phyloP scores from a whole-genome alignment of 345 rosid genomes.

The Salix exigua region DNA sequence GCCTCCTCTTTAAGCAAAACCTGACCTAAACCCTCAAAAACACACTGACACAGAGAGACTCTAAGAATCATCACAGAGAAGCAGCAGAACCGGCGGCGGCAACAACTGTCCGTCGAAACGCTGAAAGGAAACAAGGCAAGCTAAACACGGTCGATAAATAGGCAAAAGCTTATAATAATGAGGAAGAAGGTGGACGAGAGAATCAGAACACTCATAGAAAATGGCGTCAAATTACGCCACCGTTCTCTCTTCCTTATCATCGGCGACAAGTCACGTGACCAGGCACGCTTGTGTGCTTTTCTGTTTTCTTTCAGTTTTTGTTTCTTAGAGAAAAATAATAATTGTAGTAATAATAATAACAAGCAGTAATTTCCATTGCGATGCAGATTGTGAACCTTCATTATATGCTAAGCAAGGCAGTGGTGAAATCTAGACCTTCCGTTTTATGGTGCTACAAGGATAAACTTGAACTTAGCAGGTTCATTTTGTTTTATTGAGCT shows the following conservation, averaged over 20 bases:
- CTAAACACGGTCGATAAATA: background rate
- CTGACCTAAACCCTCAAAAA: background rate
- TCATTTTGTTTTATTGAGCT: slow-evolving; percentile 3
- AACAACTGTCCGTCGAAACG: background rate
- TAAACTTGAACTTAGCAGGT: slow-evolving; percentile 98
- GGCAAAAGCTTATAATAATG: slow-evolving; percentile 35
- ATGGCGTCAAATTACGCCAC: slow-evolving; percentile 78
- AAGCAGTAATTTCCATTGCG: background rate
- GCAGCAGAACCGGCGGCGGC: background rate
- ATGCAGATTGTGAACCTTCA: slow-evolving; percentile 89
- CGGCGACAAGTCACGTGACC: slow-evolving; percentile 97
- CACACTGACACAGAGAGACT: background rate
- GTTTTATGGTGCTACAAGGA: slow-evolving; percentile 96
- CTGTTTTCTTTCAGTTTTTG: background rate
- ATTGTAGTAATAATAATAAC: background rate
- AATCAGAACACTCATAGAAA: slow-evolving; percentile 82
- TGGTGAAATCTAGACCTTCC: slow-evolving; percentile 59
- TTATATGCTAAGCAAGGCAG: slow-evolving; percentile 73
- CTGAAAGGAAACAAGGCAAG: background rate
- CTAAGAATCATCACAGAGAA: background rate
- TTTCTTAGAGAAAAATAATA: background rate
- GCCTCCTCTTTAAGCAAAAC: background rate
- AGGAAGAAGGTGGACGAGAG: slow-evolving; percentile 98
- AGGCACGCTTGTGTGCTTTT: slow-evolving; percentile 36
- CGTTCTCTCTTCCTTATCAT: slow-evolving; percentile 86